Evolutionary conservation across 371 early-diverging fungal genomes (phyloP).

Genomic region (Mortierella sp.): DNA sequence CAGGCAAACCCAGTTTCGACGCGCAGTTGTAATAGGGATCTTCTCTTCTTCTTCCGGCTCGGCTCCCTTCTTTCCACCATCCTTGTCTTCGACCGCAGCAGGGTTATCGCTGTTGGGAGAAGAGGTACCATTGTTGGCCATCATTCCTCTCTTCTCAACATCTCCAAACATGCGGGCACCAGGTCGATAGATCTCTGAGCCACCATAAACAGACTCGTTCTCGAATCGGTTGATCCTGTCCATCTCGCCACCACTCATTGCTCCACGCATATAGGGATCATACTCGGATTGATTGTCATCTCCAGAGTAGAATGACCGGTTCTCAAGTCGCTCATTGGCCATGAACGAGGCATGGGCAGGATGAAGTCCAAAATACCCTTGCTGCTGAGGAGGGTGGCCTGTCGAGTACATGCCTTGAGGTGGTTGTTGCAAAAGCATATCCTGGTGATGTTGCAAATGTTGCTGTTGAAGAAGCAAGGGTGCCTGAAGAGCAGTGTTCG

Average conservation of each 20-base stretch:
- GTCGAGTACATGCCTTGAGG: constrained; percentile 3
- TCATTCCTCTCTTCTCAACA: constrained; percentile 48
- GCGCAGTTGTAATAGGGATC: constrained; percentile 60
- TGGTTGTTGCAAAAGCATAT: constrained; percentile 36
- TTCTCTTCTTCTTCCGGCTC: constrained; percentile 60
- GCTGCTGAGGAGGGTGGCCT: constrained; percentile 4
- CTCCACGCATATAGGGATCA: constrained; percentile 39
- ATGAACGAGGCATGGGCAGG: constrained; percentile 40
- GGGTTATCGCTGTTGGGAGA: constrained; percentile 32
- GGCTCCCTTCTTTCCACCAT: constrained; percentile 54
- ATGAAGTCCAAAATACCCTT: constrained; percentile 31
- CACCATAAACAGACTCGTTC: constrained; percentile 51
- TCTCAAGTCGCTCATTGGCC: constrained; percentile 62
- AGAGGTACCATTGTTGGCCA: constrained; percentile 29
- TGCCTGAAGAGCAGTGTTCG: constrained; percentile 42
- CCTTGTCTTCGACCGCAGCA: constrained; percentile 21
- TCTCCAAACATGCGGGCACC: constrained; percentile 42
- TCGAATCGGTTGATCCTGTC: constrained; percentile 35
- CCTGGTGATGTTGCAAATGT: constrained; percentile 51
- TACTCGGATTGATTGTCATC: constrained; percentile 62
- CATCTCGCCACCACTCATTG: constrained; percentile 11
- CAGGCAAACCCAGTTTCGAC: constrained; percentile 83
- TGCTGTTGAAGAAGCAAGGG: constrained; percentile 41
- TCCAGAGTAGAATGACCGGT: constrained; percentile 75
- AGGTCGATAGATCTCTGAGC: constrained; percentile 50